Evolutionary conservation across 2,329 filamentous ascomycete genomes (phyloP).

Genomic region (Fusarium sublunatum): DNA sequence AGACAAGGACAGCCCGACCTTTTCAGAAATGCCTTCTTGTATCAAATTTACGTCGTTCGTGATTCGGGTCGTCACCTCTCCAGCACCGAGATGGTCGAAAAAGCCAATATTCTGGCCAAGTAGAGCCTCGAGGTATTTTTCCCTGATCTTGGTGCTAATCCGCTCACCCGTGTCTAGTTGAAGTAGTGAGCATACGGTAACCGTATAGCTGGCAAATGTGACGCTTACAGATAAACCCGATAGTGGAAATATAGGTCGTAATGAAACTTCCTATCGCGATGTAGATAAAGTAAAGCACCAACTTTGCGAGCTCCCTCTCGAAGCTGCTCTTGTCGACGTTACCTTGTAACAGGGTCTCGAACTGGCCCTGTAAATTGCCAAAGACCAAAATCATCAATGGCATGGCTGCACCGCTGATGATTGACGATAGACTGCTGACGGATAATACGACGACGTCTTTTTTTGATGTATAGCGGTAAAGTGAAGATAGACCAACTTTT

Average conservation of each 20-base stretch:
- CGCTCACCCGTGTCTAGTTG: constrained; percentile 28
- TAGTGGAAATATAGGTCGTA: constrained; percentile 77
- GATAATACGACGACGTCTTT: constrained; percentile 69
- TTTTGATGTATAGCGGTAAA: constrained; percentile 73
- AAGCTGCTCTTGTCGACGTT: constrained; percentile 63
- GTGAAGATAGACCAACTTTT: constrained; percentile 67
- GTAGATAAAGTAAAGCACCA: constrained; percentile 81
- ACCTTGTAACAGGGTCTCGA: constrained; percentile 66
- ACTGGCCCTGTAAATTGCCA: constrained; percentile 74
- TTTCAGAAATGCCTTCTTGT: constrained; percentile 93
- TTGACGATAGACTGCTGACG: constrained; percentile 68
- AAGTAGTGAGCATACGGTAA: background rate
- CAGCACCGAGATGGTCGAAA: constrained; percentile 85
- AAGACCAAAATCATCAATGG: constrained; percentile 82
- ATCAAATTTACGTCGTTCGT: constrained; percentile 95
- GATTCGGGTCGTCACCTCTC: constrained; percentile 93
- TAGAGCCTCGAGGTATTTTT: constrained; percentile 27
- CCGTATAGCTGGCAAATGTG: background rate
- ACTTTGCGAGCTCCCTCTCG: constrained; percentile 57
- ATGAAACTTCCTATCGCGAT: constrained; percentile 80
- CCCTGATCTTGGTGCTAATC: constrained; percentile 55
- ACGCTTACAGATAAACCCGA: constrained; percentile 78
- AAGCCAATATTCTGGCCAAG: background rate
- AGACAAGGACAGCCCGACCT: constrained; percentile 80
- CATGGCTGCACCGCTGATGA: constrained; percentile 74